A percentile compares a stretch with the other conserved stretches of the same genome.
Conservation (phyloP, 139 green algal species). For the Gonium pectorale region DNA sequence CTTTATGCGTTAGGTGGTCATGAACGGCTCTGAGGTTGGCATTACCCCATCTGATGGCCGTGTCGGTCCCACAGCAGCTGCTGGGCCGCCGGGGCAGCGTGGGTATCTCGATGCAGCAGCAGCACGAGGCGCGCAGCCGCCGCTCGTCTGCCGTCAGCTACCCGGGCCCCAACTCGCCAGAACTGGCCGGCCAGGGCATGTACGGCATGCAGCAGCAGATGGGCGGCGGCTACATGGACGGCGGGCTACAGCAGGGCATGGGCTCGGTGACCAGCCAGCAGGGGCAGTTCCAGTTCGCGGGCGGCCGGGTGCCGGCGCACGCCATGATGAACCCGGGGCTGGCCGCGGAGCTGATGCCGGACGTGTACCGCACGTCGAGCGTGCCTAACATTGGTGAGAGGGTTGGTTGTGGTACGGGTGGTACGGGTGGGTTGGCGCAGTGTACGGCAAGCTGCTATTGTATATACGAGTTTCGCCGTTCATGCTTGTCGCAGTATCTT, state of each 20-base stretch:
- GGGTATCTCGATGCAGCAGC: conserved; percentile 3
- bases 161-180: conserved; percentile 23
- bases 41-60: no score
- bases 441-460: no score
- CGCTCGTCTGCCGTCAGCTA: conserved; percentile 40
- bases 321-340: neutral
- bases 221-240: neutral
- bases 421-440: no score
- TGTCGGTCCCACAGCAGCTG: no score
- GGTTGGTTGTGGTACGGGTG: no score
- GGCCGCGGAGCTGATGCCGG: neutral
- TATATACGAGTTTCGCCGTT: no score
- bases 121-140: conserved; percentile 26
- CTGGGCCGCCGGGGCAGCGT: conserved; percentile 30
- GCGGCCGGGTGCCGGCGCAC: neutral
- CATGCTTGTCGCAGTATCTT: no score
- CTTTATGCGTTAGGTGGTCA: no score
- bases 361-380: conserved; percentile 23
- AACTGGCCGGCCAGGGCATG: neutral
- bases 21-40: no score
- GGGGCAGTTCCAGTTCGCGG: conserved; percentile 15
- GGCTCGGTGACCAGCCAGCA: neutral
- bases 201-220: neutral
- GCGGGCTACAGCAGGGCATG: neutral
- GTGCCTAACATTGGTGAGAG: conserved; percentile 39